Base-by-base conservation (phyloP, 2,329 filamentous ascomycete species). In the Exophiala spinifera region DNA sequence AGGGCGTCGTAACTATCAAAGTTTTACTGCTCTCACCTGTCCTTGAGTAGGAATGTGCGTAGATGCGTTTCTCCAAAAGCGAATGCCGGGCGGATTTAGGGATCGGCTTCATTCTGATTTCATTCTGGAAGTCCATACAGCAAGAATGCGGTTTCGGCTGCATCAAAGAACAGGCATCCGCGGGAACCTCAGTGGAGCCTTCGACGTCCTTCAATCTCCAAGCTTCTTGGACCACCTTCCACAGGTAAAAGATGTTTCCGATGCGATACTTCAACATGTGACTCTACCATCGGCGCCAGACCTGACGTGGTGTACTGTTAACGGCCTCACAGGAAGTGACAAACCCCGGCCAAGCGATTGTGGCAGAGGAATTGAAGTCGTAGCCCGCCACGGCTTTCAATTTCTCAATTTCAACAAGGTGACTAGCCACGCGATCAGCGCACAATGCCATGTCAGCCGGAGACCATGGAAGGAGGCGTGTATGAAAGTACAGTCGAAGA, bases 331-430 rank as follows among this genome's bases (percentile, higher is more conserved):
- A 64, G 11, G 61, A 56, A 23, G 61, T 61, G 43, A 64, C 61
- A 11, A 64, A 64, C 8, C 55, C 62, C 4, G 62, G 61, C 62
- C 62, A 64, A 6, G 62, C 62, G 52, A 64, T 63, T 4, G 61
- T 58, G 7, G 62, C 62, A 13, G 59, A 47, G 13, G 53, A 36
- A 37, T 57, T 62, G 28, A 49, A 49, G 19, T 52, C 53, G 28
- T 42, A 36, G 8, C 51, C 45, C 17, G 55, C 52, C 14, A 37
- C 25, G 3, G 59, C 43, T 42, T 64, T 64, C 19, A 61, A 50
- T 6, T 57, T 44, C 42, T 64, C 62, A 10, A 62, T 58, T 3
- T 43, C 44, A 13, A 46, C 60, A 8, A 62, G 51, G n/a, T 57
- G 53, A 17, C 44, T 45, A 34, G 58, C 60, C 3, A 62, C 54